These are phyloP conservation scores for Blastomyces percursus DNA, from an alignment of 2,329 filamentous ascomycete genomes.

Conservation along the genomic window DNA sequence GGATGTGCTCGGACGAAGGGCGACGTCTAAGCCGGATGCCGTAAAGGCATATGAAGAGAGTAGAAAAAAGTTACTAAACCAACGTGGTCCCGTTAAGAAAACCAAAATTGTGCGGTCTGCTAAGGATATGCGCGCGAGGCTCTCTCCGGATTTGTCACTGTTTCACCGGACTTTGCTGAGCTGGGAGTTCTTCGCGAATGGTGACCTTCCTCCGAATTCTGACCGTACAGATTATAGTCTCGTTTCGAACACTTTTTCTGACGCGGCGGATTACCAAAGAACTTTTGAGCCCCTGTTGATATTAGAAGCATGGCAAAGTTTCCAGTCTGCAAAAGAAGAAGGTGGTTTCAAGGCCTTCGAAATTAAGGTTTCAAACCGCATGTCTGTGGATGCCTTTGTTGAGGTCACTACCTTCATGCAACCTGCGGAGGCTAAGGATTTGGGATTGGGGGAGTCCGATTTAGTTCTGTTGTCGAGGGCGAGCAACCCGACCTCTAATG, in stretches of 20 bases:
- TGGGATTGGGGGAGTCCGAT: slow-evolving; percentile 69
- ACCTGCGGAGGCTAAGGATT: slow-evolving; percentile 56
- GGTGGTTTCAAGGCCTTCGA: slow-evolving; percentile 69
- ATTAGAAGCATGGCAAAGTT: slow-evolving; percentile 90
- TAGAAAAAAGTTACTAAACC: slow-evolving; percentile 41
- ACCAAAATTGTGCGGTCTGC: slow-evolving; percentile 65
- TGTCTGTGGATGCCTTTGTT: slow-evolving; percentile 84
- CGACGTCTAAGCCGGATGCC: slow-evolving; percentile 29
- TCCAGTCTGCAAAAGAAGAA: slow-evolving; percentile 83
- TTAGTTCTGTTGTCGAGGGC: slow-evolving; percentile 75
- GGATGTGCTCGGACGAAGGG: slow-evolving; percentile 27
- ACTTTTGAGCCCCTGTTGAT: slow-evolving; percentile 86
- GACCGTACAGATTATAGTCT: slow-evolving; percentile 59
- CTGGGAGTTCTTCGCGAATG: slow-evolving; percentile 90
- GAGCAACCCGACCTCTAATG: slow-evolving; percentile 55
- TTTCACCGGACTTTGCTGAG: slow-evolving; percentile 77
- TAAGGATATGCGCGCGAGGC: slow-evolving; percentile 86
- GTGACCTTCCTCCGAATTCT: slow-evolving; percentile 68
- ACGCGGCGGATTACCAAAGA: slow-evolving; percentile 68
- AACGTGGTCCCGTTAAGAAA: slow-evolving; percentile 71
- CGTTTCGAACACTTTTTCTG: slow-evolving; percentile 66
- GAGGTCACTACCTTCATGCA: slow-evolving; percentile 82
- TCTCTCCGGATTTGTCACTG: slow-evolving; percentile 76
- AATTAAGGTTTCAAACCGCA: slow-evolving; percentile 75
- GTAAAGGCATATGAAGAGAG: slow-evolving; percentile 39